Evolutionary conservation across 2,329 filamentous ascomycete species (phyloP).

Genomic region (Trichoderma gracile): DNA sequence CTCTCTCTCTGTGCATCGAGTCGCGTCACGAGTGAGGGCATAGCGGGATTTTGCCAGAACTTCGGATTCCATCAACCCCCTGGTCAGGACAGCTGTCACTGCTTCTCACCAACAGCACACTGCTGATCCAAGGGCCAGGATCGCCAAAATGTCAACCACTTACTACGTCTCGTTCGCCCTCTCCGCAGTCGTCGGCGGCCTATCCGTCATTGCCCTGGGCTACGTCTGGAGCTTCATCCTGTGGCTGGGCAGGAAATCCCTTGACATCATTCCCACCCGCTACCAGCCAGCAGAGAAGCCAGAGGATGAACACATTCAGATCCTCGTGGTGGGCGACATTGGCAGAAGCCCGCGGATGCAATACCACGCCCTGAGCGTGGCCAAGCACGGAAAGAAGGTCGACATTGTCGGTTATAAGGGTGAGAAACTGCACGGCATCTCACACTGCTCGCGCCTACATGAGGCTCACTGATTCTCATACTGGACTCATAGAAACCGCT

Average conservation of each 20-base stretch:
- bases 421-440: constrained; percentile 38
- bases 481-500: constrained; percentile 65
- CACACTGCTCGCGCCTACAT: neutral
- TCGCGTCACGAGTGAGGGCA: neutral
- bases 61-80: no score
- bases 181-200: constrained; percentile 39
- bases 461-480: neutral
- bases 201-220: constrained; percentile 38
- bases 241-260: constrained; percentile 33
- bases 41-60: neutral
- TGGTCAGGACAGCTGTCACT: constrained; percentile 16
- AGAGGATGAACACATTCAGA: constrained; percentile 60
- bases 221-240: constrained; percentile 30
- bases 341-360: constrained; percentile 97
- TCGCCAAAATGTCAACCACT: neutral
- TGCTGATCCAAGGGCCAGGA: neutral
- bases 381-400: constrained; percentile 75
- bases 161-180: constrained; percentile 35
- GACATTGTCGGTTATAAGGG: constrained; percentile 87
- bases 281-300: constrained; percentile 40
- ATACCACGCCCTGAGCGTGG: constrained; percentile 92
- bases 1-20: neutral
- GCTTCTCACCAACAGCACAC: neutral
- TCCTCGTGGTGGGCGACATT: constrained; percentile 92
- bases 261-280: constrained; percentile 38